phyloP scores from a whole-genome alignment of 139 green algal genomes.

The Trebouxia sp. region DNA sequence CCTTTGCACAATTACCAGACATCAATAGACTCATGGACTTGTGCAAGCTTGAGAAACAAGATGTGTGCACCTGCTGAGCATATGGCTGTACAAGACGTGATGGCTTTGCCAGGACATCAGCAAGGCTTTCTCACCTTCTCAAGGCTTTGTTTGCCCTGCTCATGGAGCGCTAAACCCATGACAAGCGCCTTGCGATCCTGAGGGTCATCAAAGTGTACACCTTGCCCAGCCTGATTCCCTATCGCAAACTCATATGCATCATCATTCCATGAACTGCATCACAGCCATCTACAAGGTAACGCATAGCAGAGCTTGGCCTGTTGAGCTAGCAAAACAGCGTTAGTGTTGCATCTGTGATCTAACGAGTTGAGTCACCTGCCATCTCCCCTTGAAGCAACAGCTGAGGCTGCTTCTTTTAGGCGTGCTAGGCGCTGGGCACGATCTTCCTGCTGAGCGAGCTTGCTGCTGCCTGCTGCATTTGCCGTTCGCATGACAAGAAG shows the following conservation, averaged over 20 bases:
- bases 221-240: conserved; percentile 56
- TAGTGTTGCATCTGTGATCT: not conserved
- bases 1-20: not conserved
- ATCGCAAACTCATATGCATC: conserved; percentile 45
- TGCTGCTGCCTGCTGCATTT: not conserved
- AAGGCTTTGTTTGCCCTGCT: conserved; percentile 28
- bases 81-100: not conserved
- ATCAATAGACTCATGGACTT: not conserved
- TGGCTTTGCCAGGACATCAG: not conserved
- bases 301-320: not conserved
- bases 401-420: conserved; percentile 44
- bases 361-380: not conserved
- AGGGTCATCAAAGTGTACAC: conserved; percentile 34
- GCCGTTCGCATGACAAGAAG: conserved; percentile 48
- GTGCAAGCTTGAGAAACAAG: not conserved
- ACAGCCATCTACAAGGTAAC: not conserved
- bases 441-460: conserved; percentile 21
- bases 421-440: conserved; percentile 41
- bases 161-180: conserved; percentile 61
- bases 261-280: conserved; percentile 19
- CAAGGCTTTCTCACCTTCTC: not conserved
- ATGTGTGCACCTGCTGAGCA: not conserved
- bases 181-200: conserved; percentile 52
- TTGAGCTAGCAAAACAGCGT: too few species aligned
- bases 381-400: conserved; percentile 33